phyloP scores from a whole-genome alignment of 2,329 filamentous ascomycete species.

The Sporothrix dimorphospora region DNA sequence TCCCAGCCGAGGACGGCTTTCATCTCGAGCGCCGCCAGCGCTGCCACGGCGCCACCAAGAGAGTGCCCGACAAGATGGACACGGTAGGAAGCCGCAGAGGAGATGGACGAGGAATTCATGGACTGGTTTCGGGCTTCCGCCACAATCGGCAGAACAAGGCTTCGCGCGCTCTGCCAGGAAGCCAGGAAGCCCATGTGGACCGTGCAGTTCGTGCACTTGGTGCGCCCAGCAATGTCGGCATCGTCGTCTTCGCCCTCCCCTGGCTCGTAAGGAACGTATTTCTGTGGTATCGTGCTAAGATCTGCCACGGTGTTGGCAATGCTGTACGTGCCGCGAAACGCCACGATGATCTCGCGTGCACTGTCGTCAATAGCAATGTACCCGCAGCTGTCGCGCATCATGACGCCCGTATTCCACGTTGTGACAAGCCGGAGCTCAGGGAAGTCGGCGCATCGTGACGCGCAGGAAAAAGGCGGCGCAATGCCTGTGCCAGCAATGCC shows the following conservation, averaged over 20 bases:
- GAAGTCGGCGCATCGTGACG: conserved; percentile 84
- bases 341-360: conserved; percentile 66
- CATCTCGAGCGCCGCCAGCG: conserved; percentile 83
- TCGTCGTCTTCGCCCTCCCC: conserved; percentile 41
- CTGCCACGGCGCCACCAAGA: conserved; percentile 88
- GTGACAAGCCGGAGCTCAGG: conserved; percentile 75
- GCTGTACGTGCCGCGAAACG: conserved; percentile 93
- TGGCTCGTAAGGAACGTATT: conserved; percentile 81
- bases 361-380: conserved; percentile 87
- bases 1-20: conserved; percentile 69
- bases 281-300: conserved; percentile 83
- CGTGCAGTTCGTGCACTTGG: conserved; percentile 77
- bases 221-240: neutral
- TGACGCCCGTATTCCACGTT: conserved; percentile 87
- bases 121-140: conserved; percentile 53
- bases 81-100: conserved; percentile 65
- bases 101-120: neutral
- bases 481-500: conserved; percentile 85
- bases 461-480: conserved; percentile 78
- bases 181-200: conserved; percentile 89
- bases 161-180: conserved; percentile 78
- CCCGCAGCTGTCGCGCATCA: conserved; percentile 89
- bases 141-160: conserved; percentile 69
- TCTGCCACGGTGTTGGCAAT: conserved; percentile 90
- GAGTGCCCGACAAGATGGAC: conserved; percentile 87